Conservation (phyloP, 2,329 filamentous ascomycete genomes). For the Cyphellophora europaea region DNA sequence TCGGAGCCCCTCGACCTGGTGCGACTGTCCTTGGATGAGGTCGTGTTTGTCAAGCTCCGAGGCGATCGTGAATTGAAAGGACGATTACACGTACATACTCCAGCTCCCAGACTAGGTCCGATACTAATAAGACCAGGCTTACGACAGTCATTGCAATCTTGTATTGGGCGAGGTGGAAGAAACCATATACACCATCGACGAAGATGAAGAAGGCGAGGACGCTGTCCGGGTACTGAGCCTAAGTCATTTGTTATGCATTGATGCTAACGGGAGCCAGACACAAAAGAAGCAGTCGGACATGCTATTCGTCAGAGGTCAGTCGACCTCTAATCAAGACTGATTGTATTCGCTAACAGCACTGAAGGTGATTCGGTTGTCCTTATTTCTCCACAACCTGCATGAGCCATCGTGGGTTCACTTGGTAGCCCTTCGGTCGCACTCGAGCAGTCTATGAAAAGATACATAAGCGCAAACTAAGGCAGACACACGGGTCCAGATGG, state of each 20-base stretch:
- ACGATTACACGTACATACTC: conserved; percentile 74
- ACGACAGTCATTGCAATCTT: conserved; percentile 96
- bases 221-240: conserved; percentile 53
- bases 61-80: conserved; percentile 94
- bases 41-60: conserved; percentile 93
- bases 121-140: too few relatives aligned
- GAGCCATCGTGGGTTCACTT: too few relatives aligned
- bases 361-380: conserved; percentile 64
- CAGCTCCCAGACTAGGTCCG: too few relatives aligned
- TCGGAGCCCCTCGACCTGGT: conserved; percentile 94
- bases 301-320: conserved; percentile 88
- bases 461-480: too few relatives aligned
- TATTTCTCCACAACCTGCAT: conserved; percentile 51
- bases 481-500: too few relatives aligned
- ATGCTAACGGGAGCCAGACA: conserved; percentile 46
- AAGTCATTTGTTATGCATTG: not conserved
- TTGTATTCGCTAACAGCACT: conserved; percentile 17
- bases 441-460: too few relatives aligned
- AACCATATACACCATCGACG: conserved; percentile 88
- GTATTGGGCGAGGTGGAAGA: conserved; percentile 95
- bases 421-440: too few relatives aligned
- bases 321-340: not conserved
- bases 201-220: conserved; percentile 69
- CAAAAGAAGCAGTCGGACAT: conserved; percentile 97
- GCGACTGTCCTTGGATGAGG: conserved; percentile 80